Conservation (phyloP, 2,329 filamentous ascomycete species). For the Thielaviopsis populi region DNA sequence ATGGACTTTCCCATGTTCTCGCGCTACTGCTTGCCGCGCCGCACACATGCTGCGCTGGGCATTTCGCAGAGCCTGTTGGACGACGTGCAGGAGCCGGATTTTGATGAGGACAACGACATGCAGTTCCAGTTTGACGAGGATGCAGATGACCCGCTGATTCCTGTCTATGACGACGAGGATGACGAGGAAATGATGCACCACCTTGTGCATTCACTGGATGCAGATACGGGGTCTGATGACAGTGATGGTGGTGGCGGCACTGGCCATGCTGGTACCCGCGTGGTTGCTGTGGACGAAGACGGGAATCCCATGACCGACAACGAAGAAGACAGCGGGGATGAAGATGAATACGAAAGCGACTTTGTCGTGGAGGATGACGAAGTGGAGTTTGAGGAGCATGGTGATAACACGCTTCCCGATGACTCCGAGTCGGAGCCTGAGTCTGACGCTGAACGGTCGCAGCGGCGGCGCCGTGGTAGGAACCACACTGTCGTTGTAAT, state of each 20-base stretch:
- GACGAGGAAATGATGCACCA: neutral
- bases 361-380: conserved; percentile 13
- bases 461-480: neutral
- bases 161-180: neutral
- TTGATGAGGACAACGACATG: too few relatives aligned
- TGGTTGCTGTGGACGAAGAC: neutral
- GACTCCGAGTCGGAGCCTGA: neutral
- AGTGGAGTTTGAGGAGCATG: conserved; percentile 8
- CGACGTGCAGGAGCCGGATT: neutral
- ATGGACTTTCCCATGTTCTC: conserved; percentile 2
- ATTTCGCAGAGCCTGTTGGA: neutral
- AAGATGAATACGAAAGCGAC: conserved; percentile 12
- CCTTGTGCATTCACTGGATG: neutral
- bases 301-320: neutral
- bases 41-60: neutral
- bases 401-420: conserved; percentile 1
- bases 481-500: neutral
- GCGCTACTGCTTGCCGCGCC: neutral
- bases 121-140: neutral
- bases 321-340: neutral
- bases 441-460: neutral
- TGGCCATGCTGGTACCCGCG: neutral
- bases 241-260: neutral
- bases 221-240: neutral
- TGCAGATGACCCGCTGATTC: neutral